Evolutionary conservation across 163 green algal species (phyloP).

Genomic region (Scenedesmus sp.): DNA sequence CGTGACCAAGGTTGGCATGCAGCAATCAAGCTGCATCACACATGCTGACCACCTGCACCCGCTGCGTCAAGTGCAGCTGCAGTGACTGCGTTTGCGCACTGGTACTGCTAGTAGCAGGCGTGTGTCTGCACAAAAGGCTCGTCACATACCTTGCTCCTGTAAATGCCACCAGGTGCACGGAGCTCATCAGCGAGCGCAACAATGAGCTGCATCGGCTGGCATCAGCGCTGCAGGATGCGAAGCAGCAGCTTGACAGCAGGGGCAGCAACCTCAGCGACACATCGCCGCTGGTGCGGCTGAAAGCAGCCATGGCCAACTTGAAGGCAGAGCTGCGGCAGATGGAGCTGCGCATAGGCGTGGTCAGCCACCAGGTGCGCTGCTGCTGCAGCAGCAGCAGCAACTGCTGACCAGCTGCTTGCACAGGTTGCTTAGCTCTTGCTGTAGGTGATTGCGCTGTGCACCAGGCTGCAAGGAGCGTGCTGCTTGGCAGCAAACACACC

Average conservation of each 20-base stretch:
- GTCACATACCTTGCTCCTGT: background rate
- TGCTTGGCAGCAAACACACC: background rate
- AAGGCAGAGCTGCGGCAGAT: constrained; percentile 77
- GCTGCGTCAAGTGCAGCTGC: too few relatives aligned
- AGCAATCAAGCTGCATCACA: background rate
- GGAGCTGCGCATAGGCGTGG: constrained; percentile 80
- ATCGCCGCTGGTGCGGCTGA: constrained; percentile 77
- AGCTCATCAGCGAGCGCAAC: constrained; percentile 75
- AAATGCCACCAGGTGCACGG: constrained; percentile 54
- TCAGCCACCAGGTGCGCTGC: constrained; percentile 62
- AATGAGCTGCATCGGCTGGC: constrained; percentile 81
- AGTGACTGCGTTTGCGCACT: background rate
- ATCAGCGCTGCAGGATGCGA: constrained; percentile 80
- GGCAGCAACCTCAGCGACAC: constrained; percentile 84
- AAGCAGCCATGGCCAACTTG: constrained; percentile 79
- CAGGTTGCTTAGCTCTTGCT: constrained; percentile 39
- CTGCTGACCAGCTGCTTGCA: constrained; percentile 60
- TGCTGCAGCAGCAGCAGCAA: constrained; percentile 49
- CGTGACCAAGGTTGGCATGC: background rate
- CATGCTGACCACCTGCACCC: background rate
- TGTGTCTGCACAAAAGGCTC: too few relatives aligned
- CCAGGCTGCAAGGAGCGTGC: background rate
- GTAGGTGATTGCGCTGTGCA: background rate
- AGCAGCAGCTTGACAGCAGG: constrained; percentile 73
- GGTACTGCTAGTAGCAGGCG: background rate